Evolutionary conservation across 306 rosid genomes (phyloP).

Genomic region (Biancaea sappan): DNA sequence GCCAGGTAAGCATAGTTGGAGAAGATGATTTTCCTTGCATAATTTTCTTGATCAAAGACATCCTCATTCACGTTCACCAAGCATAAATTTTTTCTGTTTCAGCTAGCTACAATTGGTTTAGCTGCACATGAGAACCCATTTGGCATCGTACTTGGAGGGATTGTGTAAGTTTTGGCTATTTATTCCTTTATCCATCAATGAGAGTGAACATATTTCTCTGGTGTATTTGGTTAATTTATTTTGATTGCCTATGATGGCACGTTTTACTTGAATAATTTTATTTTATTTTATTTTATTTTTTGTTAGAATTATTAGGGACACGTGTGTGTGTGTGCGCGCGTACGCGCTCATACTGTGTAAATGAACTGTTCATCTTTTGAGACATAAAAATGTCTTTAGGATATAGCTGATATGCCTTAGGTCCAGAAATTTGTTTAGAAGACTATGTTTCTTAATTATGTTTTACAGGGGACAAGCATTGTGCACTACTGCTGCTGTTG

Average conservation of each 20-base stretch:
- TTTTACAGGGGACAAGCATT: constrained; percentile 78
- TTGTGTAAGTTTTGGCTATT: constrained; percentile 60
- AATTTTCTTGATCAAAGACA: constrained; percentile 20
- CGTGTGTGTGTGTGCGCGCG: not conserved
- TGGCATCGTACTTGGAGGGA: constrained; percentile 97
- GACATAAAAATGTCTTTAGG: constrained; percentile 17
- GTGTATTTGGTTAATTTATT: constrained; percentile 18
- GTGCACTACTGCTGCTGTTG: constrained; percentile 86
- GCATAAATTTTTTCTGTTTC: constrained; percentile 41
- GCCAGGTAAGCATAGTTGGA: constrained; percentile 68
- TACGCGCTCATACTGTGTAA: constrained; percentile 5
- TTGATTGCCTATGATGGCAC: constrained; percentile 5
- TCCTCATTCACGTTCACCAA: constrained; percentile 28
- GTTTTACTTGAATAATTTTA: constrained; percentile 6
- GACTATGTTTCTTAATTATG: constrained; percentile 19
- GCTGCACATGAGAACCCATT: constrained; percentile 94
- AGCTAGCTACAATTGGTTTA: constrained; percentile 93
- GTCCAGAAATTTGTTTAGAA: constrained; percentile 19
- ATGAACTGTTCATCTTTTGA: constrained; percentile 11
- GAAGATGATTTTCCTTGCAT: not conserved
- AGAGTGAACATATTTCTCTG: constrained; percentile 3
- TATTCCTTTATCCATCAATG: constrained; percentile 7
- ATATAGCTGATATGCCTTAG: not conserved
- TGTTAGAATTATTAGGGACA: constrained; percentile 16
- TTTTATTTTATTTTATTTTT: not conserved